These are phyloP conservation scores for Kickxella alabastrina DNA, from an alignment of 192 early-diverging fungal species.

Conservation along the genomic window DNA sequence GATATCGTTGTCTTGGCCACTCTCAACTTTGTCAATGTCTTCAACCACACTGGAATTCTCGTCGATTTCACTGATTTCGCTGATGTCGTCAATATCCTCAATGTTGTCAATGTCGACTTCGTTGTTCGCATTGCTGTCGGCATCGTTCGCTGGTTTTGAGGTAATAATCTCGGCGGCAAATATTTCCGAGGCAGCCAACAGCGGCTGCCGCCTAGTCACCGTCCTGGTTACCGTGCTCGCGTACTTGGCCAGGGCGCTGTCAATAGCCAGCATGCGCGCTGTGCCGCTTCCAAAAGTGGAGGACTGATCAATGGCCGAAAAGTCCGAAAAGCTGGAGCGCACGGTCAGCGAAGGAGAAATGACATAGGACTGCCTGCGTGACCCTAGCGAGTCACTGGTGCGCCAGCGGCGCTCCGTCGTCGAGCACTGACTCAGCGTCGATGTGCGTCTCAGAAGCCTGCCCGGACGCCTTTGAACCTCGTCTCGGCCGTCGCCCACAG, in stretches of 20 bases:
- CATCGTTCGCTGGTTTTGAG: too few species aligned
- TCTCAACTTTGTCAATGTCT: too few species aligned
- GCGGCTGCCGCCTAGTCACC: slow-evolving; percentile 4
- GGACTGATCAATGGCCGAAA: too few species aligned
- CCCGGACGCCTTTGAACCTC: slow-evolving; percentile 4
- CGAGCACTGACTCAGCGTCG: slow-evolving; percentile 49
- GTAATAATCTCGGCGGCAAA: too few species aligned
- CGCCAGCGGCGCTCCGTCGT: slow-evolving; percentile 50
- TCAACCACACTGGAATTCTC: too few species aligned
- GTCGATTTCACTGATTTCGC: too few species aligned
- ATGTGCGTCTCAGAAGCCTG: slow-evolving; percentile 16
- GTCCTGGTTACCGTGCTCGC: neutral
- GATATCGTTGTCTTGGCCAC: too few species aligned
- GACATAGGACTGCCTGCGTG: slow-evolving; percentile 32
- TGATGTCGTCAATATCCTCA: too few species aligned
- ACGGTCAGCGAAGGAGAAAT: slow-evolving; percentile 35
- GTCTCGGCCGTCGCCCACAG: slow-evolving; percentile 12
- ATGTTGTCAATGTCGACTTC: too few species aligned
- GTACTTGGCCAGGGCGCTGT: slow-evolving; percentile 6
- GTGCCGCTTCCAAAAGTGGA: slow-evolving; percentile 1
- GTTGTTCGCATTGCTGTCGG: too few species aligned
- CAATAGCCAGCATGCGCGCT: slow-evolving; percentile 13
- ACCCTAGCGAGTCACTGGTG: slow-evolving; percentile 6
- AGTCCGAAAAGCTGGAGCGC: slow-evolving; percentile 39
- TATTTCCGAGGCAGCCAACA: neutral